A percentile compares a stretch with the other conserved stretches of the same genome.
phyloP scores from a whole-genome alignment of 163 green algal species.

The Chlorella variabilis region DNA sequence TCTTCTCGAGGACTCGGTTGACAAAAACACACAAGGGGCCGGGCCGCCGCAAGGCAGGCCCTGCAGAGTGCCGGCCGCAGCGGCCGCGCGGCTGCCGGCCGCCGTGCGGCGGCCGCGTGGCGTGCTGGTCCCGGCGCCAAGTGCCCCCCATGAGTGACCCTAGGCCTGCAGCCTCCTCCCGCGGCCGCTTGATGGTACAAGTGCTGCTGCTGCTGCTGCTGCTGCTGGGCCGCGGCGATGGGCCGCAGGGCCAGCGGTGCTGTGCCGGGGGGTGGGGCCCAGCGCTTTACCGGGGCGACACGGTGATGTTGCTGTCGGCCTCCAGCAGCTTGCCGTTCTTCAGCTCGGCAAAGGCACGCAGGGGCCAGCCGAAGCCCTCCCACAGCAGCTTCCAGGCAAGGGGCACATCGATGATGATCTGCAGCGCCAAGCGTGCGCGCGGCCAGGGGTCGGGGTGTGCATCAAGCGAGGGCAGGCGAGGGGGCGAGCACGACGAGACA shows the following conservation, averaged over 20 bases:
- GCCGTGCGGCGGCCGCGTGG: too few relatives aligned
- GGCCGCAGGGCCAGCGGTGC: neutral
- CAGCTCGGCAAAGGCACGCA: constrained; percentile 83
- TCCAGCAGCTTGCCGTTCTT: constrained; percentile 85
- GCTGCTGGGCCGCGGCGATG: neutral
- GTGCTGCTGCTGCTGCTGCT: constrained; percentile 9
- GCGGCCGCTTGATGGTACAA: neutral
- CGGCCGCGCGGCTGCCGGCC: too few relatives aligned
- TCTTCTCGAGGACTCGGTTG: neutral
- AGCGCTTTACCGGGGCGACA: constrained; percentile 79
- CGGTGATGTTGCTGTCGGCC: constrained; percentile 95
- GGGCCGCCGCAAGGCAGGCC: neutral
- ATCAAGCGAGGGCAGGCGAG: constrained; percentile 80
- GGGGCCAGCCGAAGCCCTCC: constrained; percentile 86
- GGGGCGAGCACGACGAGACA: too few relatives aligned
- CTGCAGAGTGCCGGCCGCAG: neutral
- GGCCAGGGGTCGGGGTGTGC: neutral
- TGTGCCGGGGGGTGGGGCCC: neutral
- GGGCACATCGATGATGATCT: neutral
- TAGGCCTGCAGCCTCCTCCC: neutral
- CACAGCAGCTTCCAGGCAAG: constrained; percentile 75
- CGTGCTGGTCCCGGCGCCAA: neutral
- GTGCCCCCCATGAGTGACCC: too few relatives aligned
- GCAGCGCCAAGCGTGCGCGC: neutral
- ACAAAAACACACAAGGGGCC: constrained; percentile 3